Evolutionary conservation across 192 early-diverging fungal species (phyloP).

Genomic region (Funneliformis geosporum): DNA sequence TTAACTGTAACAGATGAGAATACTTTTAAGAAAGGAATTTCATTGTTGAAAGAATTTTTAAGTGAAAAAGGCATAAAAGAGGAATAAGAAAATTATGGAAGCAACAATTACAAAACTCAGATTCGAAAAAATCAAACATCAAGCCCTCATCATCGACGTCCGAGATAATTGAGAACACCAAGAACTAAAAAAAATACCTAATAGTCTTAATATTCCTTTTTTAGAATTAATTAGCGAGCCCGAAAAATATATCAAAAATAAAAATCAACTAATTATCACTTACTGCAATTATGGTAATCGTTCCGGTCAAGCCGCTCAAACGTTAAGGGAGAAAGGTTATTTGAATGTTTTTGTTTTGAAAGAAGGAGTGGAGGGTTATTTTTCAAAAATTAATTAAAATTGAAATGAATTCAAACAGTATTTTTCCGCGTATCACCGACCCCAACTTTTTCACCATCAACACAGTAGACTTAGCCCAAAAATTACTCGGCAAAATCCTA

Average conservation of each 20-base stretch:
- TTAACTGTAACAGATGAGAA: too few species aligned
- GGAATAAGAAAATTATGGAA: slow-evolving; percentile 1
- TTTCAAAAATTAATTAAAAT: too few species aligned
- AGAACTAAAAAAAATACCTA: not conserved
- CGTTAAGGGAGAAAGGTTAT: not conserved
- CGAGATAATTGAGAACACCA: not conserved
- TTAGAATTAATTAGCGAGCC: not conserved
- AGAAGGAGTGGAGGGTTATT: too few species aligned
- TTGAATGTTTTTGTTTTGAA: not conserved
- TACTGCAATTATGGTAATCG: slow-evolving; percentile 3
- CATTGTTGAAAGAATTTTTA: too few species aligned
- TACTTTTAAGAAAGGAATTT: too few species aligned
- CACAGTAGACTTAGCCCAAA: slow-evolving; percentile 5
- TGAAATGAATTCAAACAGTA: not conserved
- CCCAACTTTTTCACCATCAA: slow-evolving; percentile 9
- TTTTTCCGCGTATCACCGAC: not conserved
- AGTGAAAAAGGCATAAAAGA: not conserved
- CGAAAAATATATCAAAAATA: not conserved
- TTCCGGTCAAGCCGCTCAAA: not conserved
- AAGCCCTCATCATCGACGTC: not conserved
- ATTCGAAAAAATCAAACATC: not conserved
- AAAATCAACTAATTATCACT: not conserved
- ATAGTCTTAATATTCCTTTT: not conserved
- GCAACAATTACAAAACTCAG: not conserved
- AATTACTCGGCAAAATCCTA: slow-evolving; percentile 23